Conservation (phyloP, 1,284 basidiomycete species). For the Chalciporus sp. region DNA sequence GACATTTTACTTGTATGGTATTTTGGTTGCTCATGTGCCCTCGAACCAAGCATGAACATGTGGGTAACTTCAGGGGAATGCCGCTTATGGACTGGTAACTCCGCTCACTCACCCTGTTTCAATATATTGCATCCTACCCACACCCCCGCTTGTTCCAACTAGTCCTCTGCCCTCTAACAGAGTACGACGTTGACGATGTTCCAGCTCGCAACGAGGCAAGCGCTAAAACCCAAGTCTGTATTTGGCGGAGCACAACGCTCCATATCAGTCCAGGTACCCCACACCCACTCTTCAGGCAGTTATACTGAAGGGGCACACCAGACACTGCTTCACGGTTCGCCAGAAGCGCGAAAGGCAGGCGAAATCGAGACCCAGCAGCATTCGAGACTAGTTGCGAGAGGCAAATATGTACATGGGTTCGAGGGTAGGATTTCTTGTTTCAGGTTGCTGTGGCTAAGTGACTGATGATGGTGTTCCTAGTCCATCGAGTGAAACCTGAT, state of each 20-base stretch:
- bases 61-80: not conserved
- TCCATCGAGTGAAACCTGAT: slow-evolving; percentile 82
- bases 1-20: not conserved
- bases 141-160: slow-evolving; percentile 2
- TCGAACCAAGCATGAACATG: not conserved
- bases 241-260: slow-evolving; percentile 40
- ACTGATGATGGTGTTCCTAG: slow-evolving; percentile 40
- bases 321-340: slow-evolving; percentile 74
- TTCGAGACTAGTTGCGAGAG: slow-evolving; percentile 81
- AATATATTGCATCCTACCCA: not conserved
- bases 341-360: slow-evolving; percentile 81
- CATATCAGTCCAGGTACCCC: slow-evolving; percentile 65
- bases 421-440: slow-evolving; percentile 62
- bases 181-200: slow-evolving; percentile 21
- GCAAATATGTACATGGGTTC: slow-evolving; percentile 88
- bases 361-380: slow-evolving; percentile 79
- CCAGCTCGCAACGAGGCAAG: slow-evolving; percentile 30
- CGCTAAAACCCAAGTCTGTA: slow-evolving; percentile 27
- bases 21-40: not conserved
- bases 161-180: not conserved
- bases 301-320: slow-evolving; percentile 33
- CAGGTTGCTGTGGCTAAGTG: not conserved
- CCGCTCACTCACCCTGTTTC: slow-evolving; percentile 15
- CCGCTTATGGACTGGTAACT: slow-evolving; percentile 17
- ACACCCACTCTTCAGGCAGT: slow-evolving; percentile 21